These are phyloP conservation scores for Sclerotinia trifoliorum DNA, from an alignment of 2,329 filamentous ascomycete genomes.

Conservation along the genomic window DNA sequence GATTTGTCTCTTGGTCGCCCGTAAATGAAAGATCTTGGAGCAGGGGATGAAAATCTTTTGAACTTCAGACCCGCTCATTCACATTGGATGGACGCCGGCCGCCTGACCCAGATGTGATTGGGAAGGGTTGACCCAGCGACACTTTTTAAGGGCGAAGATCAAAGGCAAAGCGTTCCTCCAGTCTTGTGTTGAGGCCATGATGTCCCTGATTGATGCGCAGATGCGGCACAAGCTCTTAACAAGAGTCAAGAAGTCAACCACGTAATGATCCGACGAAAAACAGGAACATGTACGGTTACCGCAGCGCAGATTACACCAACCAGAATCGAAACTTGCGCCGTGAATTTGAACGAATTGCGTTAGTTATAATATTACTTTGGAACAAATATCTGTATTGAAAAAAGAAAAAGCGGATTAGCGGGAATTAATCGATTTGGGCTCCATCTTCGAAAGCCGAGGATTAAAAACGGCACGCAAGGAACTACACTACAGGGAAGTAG, in stretches of 20 bases:
- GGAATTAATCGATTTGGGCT: background rate
- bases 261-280: background rate
- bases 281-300: background rate
- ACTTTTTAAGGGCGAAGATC: background rate
- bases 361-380: background rate
- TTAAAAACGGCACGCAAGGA: background rate
- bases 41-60: background rate
- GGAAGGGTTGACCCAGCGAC: background rate
- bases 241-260: background rate
- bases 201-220: background rate
- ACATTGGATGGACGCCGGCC: background rate
- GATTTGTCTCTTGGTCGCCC: background rate
- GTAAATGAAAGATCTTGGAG: background rate
- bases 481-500: background rate
- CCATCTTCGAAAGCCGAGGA: background rate
- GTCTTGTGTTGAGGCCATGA: background rate
- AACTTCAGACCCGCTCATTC: background rate
- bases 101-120: background rate
- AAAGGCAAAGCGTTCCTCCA: background rate
- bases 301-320: constrained; percentile 2
- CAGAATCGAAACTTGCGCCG: background rate
- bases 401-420: background rate
- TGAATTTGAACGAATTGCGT: background rate
- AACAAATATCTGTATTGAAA: background rate
- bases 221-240: background rate